Evolutionary conservation across 768 basidiomycete genomes (phyloP), one percentile per base, ranked within the genome.

Genomic region (Russula foetens): DNA sequence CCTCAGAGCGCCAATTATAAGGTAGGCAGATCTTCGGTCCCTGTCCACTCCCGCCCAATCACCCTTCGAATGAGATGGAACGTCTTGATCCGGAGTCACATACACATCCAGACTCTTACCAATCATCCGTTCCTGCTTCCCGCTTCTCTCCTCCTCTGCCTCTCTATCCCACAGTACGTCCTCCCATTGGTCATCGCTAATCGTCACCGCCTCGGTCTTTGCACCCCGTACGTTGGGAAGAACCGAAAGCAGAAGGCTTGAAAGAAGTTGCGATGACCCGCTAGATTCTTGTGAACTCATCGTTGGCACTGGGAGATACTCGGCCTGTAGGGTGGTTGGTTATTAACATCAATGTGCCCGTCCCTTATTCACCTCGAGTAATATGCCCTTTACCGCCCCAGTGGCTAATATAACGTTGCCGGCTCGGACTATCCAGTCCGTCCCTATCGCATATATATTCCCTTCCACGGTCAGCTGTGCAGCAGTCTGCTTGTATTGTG

Each of bases 21-120:
- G 71, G 73, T 83, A 91, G 23, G 90, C 88, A 12, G 88, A 89
- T 60, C 89, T 75, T 56, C 85, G 80, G 69, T 92, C 90, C 69
- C 89, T 81, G 67, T 90, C 86, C 39, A 88, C 78, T 1, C 90
- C 90, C 29, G 79, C 71, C 90, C 90, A 92, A 67, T 91, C 90
- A 1, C 83, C 83, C 59, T 76, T 76, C 56, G 73, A 78, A 64
- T 76, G 75, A 7, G 70, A 71, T 4, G 77, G 73, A 8, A 78
- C 72, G 48, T 81, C 82, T 19, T 83, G 83, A 46, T 83, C 81
- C 1, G 84, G 86, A 58, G 74, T 80, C 4, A 79, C 81, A 67
- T 84, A 90, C 9, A 89, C 76, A 58, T 84, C 81, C n/a, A 66
- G 11, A 66, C 69, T n/a, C 39, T 50, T 64, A 45, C 70, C 70